phyloP scores from a whole-genome alignment of 306 rosid species.

The Cicer judaicum region DNA sequence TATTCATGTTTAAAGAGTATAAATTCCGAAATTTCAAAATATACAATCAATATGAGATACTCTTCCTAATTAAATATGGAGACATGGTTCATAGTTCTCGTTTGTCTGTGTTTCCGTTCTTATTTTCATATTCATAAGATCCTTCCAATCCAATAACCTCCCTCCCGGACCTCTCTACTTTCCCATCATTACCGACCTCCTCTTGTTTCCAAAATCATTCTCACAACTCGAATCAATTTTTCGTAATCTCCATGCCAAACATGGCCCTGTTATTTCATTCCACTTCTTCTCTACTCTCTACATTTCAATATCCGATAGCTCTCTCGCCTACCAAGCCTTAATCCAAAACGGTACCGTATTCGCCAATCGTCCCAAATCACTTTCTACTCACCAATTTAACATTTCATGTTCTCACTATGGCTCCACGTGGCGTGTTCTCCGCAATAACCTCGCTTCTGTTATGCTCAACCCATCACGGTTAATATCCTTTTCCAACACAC shows the following conservation, averaged over 20 bases:
- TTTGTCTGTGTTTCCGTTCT: not conserved
- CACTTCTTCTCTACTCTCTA: not conserved
- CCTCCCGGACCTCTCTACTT: constrained; percentile 35
- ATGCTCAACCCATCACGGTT: constrained; percentile 27
- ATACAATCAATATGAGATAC: too few species aligned
- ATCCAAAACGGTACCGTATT: constrained; percentile 37
- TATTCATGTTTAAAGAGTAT: too few species aligned
- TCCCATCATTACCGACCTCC: constrained; percentile 23
- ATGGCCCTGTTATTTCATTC: constrained; percentile 44
- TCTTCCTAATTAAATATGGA: not conserved
- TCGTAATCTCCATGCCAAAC: constrained; percentile 30
- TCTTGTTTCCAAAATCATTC: constrained; percentile 1
- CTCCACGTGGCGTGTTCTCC: constrained; percentile 45
- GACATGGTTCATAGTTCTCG: not conserved
- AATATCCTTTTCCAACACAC: not conserved
- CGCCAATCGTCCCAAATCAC: constrained; percentile 32
- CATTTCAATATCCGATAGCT: constrained; percentile 19
- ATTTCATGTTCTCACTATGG: constrained; percentile 34
- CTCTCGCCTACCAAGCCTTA: constrained; percentile 45
- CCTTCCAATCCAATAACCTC: not conserved
- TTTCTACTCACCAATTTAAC: not conserved
- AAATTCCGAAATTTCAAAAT: too few species aligned
- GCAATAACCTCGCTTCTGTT: constrained; percentile 41
- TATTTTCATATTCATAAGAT: not conserved
- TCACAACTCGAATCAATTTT: constrained; percentile 25